These are phyloP conservation scores for Neospermospora avenae DNA, from an alignment of 2,329 filamentous ascomycete genomes.

Conservation along the genomic window DNA sequence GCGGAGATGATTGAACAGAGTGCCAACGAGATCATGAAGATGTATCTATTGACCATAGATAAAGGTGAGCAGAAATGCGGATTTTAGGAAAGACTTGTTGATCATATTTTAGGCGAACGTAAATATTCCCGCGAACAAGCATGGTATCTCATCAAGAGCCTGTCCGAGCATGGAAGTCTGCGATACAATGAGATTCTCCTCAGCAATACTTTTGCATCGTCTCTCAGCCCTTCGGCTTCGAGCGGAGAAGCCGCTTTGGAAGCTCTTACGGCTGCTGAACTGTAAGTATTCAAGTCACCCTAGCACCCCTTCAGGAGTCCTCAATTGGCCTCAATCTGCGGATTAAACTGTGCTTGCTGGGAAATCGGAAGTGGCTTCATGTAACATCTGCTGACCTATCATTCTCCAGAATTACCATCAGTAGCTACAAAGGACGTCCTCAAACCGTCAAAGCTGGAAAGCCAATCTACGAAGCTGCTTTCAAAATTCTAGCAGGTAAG, in stretches of 20 bases:
- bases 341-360: background rate
- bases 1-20: slow-evolving; percentile 86
- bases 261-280: slow-evolving; percentile 77
- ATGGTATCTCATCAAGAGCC: slow-evolving; percentile 79
- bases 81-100: too few species aligned
- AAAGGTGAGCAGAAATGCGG: slow-evolving; percentile 23
- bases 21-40: slow-evolving; percentile 86
- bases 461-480: slow-evolving; percentile 83
- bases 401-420: slow-evolving; percentile 58
- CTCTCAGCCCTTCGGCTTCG: slow-evolving; percentile 44
- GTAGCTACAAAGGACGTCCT: slow-evolving; percentile 71
- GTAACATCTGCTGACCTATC: background rate
- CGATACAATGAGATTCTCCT: slow-evolving; percentile 85
- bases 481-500: slow-evolving; percentile 55
- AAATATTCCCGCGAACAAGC: slow-evolving; percentile 83
- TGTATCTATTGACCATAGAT: slow-evolving; percentile 70
- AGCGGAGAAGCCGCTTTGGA: slow-evolving; percentile 75
- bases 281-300: slow-evolving; percentile 37
- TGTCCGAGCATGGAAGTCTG: slow-evolving; percentile 65
- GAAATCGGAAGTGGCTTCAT: background rate
- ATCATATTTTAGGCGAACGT: slow-evolving; percentile 37
- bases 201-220: slow-evolving; percentile 67
- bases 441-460: slow-evolving; percentile 74
- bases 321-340: background rate
- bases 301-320: too few species aligned